Percentiles rank a stretch among this genome's conserved stretches.
These are phyloP conservation scores for Neopestalotiopsis sp. DNA, from an alignment of 2,329 filamentous ascomycete species.

Conservation along the genomic window DNA sequence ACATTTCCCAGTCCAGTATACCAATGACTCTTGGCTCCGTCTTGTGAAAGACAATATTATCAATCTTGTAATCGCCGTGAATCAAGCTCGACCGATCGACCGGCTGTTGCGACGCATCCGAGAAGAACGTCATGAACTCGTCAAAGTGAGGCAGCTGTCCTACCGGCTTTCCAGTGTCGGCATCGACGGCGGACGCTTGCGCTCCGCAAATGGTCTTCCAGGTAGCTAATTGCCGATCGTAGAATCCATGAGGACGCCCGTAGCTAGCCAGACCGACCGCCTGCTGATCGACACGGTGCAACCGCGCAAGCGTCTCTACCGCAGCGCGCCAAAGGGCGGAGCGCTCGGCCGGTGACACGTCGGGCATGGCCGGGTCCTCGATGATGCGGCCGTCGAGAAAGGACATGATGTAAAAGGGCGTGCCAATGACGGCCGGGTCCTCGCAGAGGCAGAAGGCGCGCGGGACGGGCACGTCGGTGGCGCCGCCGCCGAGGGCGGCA, in stretches of 20 bases:
- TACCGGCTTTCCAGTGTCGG: constrained; percentile 77
- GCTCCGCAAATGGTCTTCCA: constrained; percentile 79
- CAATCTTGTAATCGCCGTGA: constrained; percentile 97
- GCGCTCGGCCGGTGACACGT: constrained; percentile 67
- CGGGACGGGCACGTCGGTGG: constrained; percentile 84
- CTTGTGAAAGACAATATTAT: constrained; percentile 88
- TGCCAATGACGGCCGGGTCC: constrained; percentile 80
- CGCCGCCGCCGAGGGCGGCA: constrained; percentile 69
- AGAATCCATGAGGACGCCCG: constrained; percentile 79
- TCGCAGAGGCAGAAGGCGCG: constrained; percentile 85
- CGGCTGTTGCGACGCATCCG: constrained; percentile 71
- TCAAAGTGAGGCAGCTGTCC: constrained; percentile 84
- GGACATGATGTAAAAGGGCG: constrained; percentile 96
- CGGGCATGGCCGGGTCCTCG: constrained; percentile 76
- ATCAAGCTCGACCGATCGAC: constrained; percentile 79
- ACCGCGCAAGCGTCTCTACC: constrained; percentile 79
- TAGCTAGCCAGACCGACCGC: constrained; percentile 73
- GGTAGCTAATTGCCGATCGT: constrained; percentile 82
- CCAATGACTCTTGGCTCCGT: constrained; percentile 85
- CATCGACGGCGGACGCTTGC: constrained; percentile 77
- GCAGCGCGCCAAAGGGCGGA: constrained; percentile 86
- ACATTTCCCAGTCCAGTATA: constrained; percentile 98
- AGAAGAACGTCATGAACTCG: constrained; percentile 81
- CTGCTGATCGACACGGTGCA: constrained; percentile 76
- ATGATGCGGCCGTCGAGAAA: constrained; percentile 94